phyloP scores from a whole-genome alignment of 2,329 filamentous ascomycete genomes.

The Sporothrix sp. region DNA sequence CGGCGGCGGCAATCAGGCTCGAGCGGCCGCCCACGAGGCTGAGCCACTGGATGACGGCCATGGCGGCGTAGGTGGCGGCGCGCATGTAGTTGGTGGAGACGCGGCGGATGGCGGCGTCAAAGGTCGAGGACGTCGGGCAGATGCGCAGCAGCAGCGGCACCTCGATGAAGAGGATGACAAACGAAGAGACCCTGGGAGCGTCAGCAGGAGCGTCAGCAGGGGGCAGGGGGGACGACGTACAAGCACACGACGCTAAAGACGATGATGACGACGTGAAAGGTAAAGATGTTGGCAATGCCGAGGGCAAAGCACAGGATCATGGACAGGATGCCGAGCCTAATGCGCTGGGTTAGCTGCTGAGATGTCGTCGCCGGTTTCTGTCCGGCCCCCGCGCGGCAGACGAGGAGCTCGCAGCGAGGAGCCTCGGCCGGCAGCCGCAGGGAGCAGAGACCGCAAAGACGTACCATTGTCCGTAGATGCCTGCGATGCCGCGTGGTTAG shows the following conservation, averaged over 20 bases:
- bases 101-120: slow-evolving; percentile 80
- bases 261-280: slow-evolving; percentile 38
- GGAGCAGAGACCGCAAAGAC: no score
- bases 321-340: slow-evolving; percentile 58
- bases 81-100: slow-evolving; percentile 97
- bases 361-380: no score
- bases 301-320: slow-evolving; percentile 63
- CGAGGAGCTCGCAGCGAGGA: background rate
- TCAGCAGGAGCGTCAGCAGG: background rate
- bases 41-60: slow-evolving; percentile 78
- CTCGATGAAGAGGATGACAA: slow-evolving; percentile 76
- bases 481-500: slow-evolving; percentile 29
- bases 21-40: slow-evolving; percentile 57
- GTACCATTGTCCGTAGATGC: slow-evolving; percentile 71
- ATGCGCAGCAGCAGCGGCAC: slow-evolving; percentile 92
- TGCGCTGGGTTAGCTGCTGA: no score
- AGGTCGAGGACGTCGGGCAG: slow-evolving; percentile 84
- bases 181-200: slow-evolving; percentile 49
- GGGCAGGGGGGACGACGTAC: slow-evolving; percentile 31
- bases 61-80: slow-evolving; percentile 71
- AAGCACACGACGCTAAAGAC: slow-evolving; percentile 44
- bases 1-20: slow-evolving; percentile 75
- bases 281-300: slow-evolving; percentile 59
- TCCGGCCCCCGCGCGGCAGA: background rate
- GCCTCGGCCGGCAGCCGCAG: no score